A percentile compares a stretch with the other conserved stretches of the same genome.
phyloP scores from a whole-genome alignment of 805 yeast genomes.

The Metschnikowia aberdeeniae region DNA sequence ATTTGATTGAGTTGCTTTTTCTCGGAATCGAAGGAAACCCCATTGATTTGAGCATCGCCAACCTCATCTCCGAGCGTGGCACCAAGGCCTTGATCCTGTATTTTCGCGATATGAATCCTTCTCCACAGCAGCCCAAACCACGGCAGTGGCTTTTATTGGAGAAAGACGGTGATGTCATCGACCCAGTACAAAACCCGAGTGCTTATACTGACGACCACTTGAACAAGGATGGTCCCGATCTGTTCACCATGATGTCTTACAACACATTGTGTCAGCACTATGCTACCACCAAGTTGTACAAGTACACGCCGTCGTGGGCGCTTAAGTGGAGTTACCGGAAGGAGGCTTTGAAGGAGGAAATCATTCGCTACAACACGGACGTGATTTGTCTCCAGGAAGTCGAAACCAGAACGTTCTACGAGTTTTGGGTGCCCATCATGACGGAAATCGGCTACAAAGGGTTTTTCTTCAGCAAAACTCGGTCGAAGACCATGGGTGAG shows the following conservation, averaged over 20 bases:
- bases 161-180: constrained; percentile 64
- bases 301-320: constrained; percentile 97
- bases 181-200: constrained; percentile 28
- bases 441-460: constrained; percentile 74
- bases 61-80: constrained; percentile 73
- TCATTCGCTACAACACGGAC: constrained; percentile 63
- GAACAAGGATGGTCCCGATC: constrained; percentile 23
- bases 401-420: constrained; percentile 80
- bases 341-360: constrained; percentile 68
- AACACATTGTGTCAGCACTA: constrained; percentile 94
- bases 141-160: constrained; percentile 81
- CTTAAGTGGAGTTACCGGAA: constrained; percentile 88
- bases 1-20: constrained; percentile 75
- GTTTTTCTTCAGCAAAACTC: constrained; percentile 77
- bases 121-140: constrained; percentile 59
- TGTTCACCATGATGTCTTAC: constrained; percentile 79
- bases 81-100: constrained; percentile 77
- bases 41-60: constrained; percentile 58
- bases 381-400: constrained; percentile 93
- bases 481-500: constrained; percentile 86
- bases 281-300: constrained; percentile 88
- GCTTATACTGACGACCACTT: constrained; percentile 28
- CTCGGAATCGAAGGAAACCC: constrained; percentile 94
- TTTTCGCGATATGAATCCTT: constrained; percentile 79
- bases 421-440: constrained; percentile 78